Percentiles rank a stretch among this genome's conserved stretches.
Conservation (phyloP, 441 rosid genomes). For the Brassica hybrid region DNA sequence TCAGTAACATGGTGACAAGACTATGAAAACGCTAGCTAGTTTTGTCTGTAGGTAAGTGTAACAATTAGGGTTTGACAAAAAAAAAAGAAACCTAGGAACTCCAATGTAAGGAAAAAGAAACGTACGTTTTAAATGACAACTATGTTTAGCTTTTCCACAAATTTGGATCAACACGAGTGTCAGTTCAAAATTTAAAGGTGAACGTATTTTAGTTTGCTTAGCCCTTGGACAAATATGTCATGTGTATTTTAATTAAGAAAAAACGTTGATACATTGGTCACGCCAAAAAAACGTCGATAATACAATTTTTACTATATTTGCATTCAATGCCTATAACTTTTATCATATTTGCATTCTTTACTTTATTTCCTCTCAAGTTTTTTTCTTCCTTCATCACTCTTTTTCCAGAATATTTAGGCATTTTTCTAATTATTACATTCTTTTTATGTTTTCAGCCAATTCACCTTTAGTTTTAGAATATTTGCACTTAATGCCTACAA, state of each 20-base stretch:
- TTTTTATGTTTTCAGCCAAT: too few relatives aligned
- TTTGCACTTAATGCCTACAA: too few relatives aligned
- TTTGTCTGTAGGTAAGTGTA: conserved; percentile 13
- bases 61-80: conserved; percentile 29
- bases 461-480: too few relatives aligned
- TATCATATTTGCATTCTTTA: too few relatives aligned
- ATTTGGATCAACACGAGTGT: background rate
- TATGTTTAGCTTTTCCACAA: background rate
- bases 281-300: too few relatives aligned
- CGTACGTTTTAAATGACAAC: background rate
- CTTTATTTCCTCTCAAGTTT: too few relatives aligned
- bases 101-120: background rate
- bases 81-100: background rate
- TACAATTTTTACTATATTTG: too few relatives aligned
- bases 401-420: too few relatives aligned
- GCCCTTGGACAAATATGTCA: background rate
- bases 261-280: background rate
- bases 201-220: background rate
- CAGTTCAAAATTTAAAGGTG: background rate
- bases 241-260: background rate
- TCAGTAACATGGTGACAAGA: conserved; percentile 2
- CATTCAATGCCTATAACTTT: too few relatives aligned
- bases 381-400: too few relatives aligned
- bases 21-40: background rate
- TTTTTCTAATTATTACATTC: too few relatives aligned